Evolutionary conservation across 1,284 basidiomycete genomes (phyloP).

Genomic region (Sporisorium iseilematis-ciliati): DNA sequence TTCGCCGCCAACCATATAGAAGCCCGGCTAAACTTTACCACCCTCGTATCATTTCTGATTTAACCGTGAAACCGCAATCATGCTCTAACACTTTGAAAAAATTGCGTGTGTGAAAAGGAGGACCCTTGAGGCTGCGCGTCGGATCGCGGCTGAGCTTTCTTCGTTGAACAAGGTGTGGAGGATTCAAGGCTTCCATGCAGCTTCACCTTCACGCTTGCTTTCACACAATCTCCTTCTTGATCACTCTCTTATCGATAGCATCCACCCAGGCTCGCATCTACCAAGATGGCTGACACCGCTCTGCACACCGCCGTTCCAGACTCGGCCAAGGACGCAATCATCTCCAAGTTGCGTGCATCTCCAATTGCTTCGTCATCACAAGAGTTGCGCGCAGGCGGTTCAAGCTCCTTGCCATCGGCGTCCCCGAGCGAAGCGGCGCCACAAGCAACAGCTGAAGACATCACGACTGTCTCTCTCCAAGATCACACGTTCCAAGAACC

Average conservation of each 20-base stretch:
- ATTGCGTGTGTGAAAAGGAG: neutral
- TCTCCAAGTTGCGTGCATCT: constrained; percentile 34
- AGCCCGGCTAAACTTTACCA: no score
- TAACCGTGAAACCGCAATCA: no score
- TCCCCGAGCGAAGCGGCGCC: neutral
- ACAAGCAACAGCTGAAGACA: constrained; percentile 19
- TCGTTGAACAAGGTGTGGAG: neutral
- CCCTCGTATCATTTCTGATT: no score
- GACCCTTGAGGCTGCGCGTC: constrained; percentile 4
- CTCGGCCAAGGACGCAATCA: constrained; percentile 35
- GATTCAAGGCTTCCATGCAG: neutral
- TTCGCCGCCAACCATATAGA: no score
- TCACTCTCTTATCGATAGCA: neutral
- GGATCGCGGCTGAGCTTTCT: no score
- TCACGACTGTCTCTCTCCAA: constrained; percentile 18
- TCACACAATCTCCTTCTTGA: neutral
- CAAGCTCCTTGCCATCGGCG: constrained; percentile 4
- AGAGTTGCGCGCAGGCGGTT: neutral
- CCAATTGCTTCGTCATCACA: constrained; percentile 2
- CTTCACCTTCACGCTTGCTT: no score
- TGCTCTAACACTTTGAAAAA: no score
- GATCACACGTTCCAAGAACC: constrained; percentile 62
- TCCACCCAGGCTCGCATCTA: neutral
- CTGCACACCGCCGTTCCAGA: constrained; percentile 20
- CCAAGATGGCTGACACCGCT: constrained; percentile 17